Evolutionary conservation across 2,329 filamentous ascomycete species (phyloP).

Genomic region (Waltergamsia citrina): DNA sequence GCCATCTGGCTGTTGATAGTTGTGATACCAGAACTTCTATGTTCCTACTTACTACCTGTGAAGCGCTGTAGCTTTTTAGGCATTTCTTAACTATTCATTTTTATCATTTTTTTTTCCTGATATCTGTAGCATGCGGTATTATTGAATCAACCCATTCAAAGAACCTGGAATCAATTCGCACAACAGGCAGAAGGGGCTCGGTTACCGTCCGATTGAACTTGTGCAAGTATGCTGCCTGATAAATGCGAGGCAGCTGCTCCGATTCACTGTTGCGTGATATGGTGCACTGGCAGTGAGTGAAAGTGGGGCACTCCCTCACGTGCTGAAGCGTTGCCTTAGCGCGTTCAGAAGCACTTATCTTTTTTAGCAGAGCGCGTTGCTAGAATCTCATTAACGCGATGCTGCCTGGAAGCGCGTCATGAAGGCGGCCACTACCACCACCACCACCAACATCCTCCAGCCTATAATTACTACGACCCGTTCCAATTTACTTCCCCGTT

Average conservation of each 20-base stretch:
- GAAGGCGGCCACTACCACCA: constrained; percentile 5
- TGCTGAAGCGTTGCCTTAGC: constrained; percentile 1
- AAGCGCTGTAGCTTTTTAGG: too few species aligned
- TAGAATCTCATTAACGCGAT: constrained; percentile 28
- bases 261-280: not conserved
- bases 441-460: not conserved
- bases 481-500: too few species aligned
- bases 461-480: too few species aligned
- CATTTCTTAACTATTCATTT: too few species aligned
- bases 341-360: not conserved
- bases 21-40: not conserved
- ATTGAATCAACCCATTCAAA: too few species aligned
- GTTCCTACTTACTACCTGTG: not conserved
- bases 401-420: constrained; percentile 28
- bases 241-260: not conserved
- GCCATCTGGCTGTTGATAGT: not conserved
- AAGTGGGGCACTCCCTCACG: constrained; percentile 1
- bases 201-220: too few species aligned
- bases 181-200: too few species aligned
- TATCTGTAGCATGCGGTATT: too few species aligned
- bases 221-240: not conserved
- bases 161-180: too few species aligned
- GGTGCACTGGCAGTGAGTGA: not conserved
- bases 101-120: too few species aligned
- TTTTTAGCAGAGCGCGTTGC: constrained; percentile 3